Base-by-base conservation (phyloP, 768 basidiomycete species). In the Mycena amicta region DNA sequence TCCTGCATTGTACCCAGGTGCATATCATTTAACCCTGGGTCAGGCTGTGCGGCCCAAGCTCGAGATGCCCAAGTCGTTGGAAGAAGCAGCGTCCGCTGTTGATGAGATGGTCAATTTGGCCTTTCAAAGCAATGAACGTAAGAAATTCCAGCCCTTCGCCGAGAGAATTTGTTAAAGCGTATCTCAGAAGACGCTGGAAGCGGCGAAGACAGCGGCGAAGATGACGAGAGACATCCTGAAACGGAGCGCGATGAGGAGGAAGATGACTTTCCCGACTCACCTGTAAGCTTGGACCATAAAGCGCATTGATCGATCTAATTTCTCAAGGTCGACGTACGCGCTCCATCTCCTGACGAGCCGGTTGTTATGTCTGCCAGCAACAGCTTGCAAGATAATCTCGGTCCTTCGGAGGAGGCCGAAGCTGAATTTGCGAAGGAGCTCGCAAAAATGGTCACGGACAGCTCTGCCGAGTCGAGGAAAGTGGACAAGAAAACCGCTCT, bases 341-440 rank as follows among this genome's bases (percentile, higher is more conserved):
- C 90, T 0, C 85, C 89, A 3, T 93, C 92, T 15, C 93, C 93
- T 3, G 93, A 95, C n/a, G 75, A 86, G 50, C 83, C 90, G 12
- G 81, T 94, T 12, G 80, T 94, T 41, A 82, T 88, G 30, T 85
- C 87, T 27, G 74, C 80, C 27, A 77, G 75, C 61, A 80, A 77
- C 59, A 80, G 73, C 55, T 68, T 75, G 13, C 85, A 89, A 64
- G 93, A 95, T 67, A 78, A 80, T 55, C 77, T 92, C 39, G 93
- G 93, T 5, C 90, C 92, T 1, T 86, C 90, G 8, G 89, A 93
- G 63, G 94, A 95, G 68, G 93, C 90, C 20, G 92, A 96, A 47
- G 90, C 87, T 2, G 96, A 95, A 30, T 99, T 99, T 67, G 92
- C 89, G 8, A 93, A 93, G 70, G 97, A 98, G 70, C 83, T 99